Conservation (phyloP, 1,284 basidiomycete genomes). For the Irpex sp. region DNA sequence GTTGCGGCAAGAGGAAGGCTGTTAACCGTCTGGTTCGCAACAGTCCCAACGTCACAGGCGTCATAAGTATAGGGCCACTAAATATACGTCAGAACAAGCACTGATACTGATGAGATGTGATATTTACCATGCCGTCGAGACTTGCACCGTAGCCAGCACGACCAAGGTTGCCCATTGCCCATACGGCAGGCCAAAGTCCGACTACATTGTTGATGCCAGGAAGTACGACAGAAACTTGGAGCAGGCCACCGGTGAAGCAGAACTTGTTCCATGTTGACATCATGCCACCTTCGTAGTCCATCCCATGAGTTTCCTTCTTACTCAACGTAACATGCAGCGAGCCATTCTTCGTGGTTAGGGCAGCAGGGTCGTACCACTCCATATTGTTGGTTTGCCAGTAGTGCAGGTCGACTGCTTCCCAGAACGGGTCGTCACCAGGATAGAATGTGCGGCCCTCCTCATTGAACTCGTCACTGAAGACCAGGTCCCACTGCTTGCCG, state of each 20-base stretch:
- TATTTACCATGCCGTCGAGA: constrained; percentile 39
- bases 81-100: background rate
- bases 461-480: constrained; percentile 58
- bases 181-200: constrained; percentile 72
- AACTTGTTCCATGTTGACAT: constrained; percentile 57
- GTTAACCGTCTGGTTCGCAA: constrained; percentile 44
- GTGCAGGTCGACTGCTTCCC: constrained; percentile 56
- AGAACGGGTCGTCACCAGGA: constrained; percentile 41
- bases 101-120: constrained; percentile 20
- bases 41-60: constrained; percentile 56
- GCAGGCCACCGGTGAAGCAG: constrained; percentile 78
- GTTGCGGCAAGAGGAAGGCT: constrained; percentile 37
- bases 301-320: constrained; percentile 42
- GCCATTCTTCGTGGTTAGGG: constrained; percentile 50
- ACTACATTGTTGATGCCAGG: constrained; percentile 56
- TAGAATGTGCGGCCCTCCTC: constrained; percentile 47
- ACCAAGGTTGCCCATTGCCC: constrained; percentile 80
- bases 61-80: constrained; percentile 51
- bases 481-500: constrained; percentile 32
- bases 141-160: constrained; percentile 74
- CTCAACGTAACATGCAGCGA: constrained; percentile 51
- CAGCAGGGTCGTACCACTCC: constrained; percentile 57
- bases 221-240: constrained; percentile 55
- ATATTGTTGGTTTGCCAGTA: constrained; percentile 51
- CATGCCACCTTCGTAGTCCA: constrained; percentile 41